Percentiles rank a stretch among this genome's conserved stretches.
phyloP scores from a whole-genome alignment of 306 rosid genomes.

The Pyrus pyrifolia region DNA sequence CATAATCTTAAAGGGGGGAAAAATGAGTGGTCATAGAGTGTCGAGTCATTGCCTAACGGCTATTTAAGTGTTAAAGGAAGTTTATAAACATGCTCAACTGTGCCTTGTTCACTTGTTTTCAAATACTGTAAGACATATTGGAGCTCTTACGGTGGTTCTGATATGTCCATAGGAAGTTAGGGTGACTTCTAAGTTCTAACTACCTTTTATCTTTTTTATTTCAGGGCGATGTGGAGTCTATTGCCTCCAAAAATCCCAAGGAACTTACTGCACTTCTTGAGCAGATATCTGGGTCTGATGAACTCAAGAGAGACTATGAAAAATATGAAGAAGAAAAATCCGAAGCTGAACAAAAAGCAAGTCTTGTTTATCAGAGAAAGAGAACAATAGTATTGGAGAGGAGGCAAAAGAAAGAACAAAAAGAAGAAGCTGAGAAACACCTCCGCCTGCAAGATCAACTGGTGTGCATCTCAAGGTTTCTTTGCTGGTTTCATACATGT shows the following conservation, averaged over 20 bases:
- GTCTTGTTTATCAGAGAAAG: constrained; percentile 78
- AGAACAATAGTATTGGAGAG: constrained; percentile 84
- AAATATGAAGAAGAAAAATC: constrained; percentile 79
- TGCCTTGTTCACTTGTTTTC: background rate
- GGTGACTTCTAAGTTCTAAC: background rate
- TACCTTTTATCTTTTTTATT: constrained; percentile 9
- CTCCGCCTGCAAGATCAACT: constrained; percentile 67
- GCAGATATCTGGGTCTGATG: constrained; percentile 98
- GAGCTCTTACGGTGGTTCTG: background rate
- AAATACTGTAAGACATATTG: background rate
- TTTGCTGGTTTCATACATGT: constrained; percentile 4
- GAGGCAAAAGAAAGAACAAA: constrained; percentile 95
- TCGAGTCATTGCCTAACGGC: background rate
- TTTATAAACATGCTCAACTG: background rate
- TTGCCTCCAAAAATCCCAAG: constrained; percentile 93
- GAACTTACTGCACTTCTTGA: constrained; percentile 85
- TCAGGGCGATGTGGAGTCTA: constrained; percentile 97
- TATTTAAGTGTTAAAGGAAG: background rate
- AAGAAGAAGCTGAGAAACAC: constrained; percentile 96
- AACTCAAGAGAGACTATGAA: constrained; percentile 79
- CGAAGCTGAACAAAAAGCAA: constrained; percentile 85
- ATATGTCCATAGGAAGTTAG: constrained; percentile 1
- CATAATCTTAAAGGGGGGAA: background rate
- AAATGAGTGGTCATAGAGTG: background rate
- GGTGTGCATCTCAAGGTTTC: constrained; percentile 35